Base-by-base conservation (phyloP, 441 rosid genomes). In the Gossypium laxum region DNA sequence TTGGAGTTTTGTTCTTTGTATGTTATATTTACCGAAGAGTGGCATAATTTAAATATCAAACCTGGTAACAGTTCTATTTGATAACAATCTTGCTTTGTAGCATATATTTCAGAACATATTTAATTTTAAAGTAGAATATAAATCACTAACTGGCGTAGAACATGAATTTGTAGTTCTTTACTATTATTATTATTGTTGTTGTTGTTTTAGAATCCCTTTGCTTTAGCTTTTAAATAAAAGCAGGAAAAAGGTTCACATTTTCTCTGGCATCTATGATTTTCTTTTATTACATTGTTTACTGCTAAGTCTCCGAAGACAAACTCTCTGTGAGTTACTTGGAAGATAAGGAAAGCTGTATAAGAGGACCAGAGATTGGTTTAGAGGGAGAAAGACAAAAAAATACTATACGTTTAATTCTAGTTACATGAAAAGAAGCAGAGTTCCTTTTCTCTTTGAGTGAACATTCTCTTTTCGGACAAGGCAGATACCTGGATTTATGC, bases 201-300 rank as follows among this genome's bases (percentile, higher is more conserved):
- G 8, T 51, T 24, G 48, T 41, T 66, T 48, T 14, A 14, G 41
- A 66, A 14, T 48, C 22, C 14, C 22, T 7, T 66, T 26, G 43
- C 21, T 14, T 66, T 66, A 66, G 70, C 41, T 14, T 66, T 66
- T 26, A 7, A 65, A 22, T 66, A 24, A 65, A 41, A 65, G 22
- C 58, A 48, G 15, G 55, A 66, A 52, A 26, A 30, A 51, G 8
- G 11, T 47, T 67, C 59, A 50, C 2, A 30, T 69, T 52, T 24
- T 30, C 17, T 63, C 3, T 54, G 51, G 55, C 26, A 5, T 69
- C 41, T 69, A 54, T 30, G 48, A 32, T 19, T 28, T 30, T 45
- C 15, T 43, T 26, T 15, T 19, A 15, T 73, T 34, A 19, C 28
- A 41, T 32, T 10, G 0, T 64, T 3, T 56, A 26, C 43, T 26